Percentiles rank a stretch among this genome's conserved stretches.
phyloP scores from a whole-genome alignment of 257 asterid species.

The Solanum neorickii region DNA sequence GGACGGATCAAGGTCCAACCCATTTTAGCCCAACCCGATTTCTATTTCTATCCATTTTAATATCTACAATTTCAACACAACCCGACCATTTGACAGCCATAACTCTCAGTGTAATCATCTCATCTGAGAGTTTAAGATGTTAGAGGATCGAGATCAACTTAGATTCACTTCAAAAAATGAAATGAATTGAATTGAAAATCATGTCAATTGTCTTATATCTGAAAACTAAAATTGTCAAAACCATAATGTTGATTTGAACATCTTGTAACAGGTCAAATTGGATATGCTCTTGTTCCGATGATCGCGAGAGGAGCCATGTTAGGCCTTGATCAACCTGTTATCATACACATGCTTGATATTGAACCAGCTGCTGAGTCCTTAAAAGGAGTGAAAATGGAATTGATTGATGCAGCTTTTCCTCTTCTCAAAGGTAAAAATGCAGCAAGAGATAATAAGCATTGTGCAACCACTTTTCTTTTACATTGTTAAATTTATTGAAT shows the following conservation, averaged over 20 bases:
- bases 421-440: slow-evolving; percentile 51
- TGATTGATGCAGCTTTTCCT: slow-evolving; percentile 76
- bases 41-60: too few relatives aligned
- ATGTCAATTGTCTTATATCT: background rate
- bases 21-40: too few relatives aligned
- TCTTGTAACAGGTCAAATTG: slow-evolving; percentile 58
- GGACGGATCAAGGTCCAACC: too few relatives aligned
- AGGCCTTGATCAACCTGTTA: slow-evolving; percentile 68
- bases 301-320: slow-evolving; percentile 75
- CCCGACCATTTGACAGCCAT: too few relatives aligned
- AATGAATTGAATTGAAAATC: background rate
- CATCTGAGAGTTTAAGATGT: background rate
- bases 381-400: slow-evolving; percentile 60
- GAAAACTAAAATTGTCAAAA: background rate
- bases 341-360: slow-evolving; percentile 79
- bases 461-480: background rate
- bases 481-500: background rate
- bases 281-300: slow-evolving; percentile 81
- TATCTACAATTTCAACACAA: too few relatives aligned
- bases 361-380: slow-evolving; percentile 41
- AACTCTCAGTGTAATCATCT: background rate
- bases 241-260: background rate
- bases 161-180: background rate
- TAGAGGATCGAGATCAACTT: too few relatives aligned
- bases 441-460: background rate